These are phyloP conservation scores for Sclerotinia glacialis DNA, from an alignment of 2,329 filamentous ascomycete species.

Conservation along the genomic window DNA sequence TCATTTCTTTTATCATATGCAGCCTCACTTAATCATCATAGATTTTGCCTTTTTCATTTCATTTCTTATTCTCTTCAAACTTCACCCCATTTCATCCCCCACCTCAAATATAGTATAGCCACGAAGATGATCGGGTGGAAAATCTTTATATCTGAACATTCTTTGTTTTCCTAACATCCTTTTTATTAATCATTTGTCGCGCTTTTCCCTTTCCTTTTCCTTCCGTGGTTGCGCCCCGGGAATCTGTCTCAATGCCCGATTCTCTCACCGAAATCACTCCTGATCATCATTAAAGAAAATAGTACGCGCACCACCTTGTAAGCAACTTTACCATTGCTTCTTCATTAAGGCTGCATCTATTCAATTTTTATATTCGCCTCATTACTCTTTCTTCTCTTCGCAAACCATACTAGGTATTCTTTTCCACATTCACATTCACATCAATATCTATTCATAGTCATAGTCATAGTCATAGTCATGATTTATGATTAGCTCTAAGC, in stretches of 20 bases:
- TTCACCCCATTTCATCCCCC: neutral
- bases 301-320: conserved; percentile 1
- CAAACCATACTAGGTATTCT: neutral
- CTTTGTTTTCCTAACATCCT: too few species aligned
- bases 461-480: neutral
- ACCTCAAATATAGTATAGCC: neutral
- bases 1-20: conserved; percentile 3
- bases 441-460: neutral
- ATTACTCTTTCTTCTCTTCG: neutral
- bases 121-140: neutral
- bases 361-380: neutral
- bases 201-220: too few species aligned
- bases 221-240: neutral
- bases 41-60: neutral
- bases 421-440: neutral
- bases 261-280: conserved; percentile 18
- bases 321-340: neutral
- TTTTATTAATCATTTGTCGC: neutral
- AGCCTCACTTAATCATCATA: conserved; percentile 7
- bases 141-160: too few species aligned
- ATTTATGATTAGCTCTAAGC: neutral
- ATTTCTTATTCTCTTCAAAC: neutral
- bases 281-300: neutral
- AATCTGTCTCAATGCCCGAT: conserved; percentile 8
- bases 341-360: neutral